Conservation (phyloP, 2,329 filamentous ascomycete species). For the Corniculantispora saksenae region DNA sequence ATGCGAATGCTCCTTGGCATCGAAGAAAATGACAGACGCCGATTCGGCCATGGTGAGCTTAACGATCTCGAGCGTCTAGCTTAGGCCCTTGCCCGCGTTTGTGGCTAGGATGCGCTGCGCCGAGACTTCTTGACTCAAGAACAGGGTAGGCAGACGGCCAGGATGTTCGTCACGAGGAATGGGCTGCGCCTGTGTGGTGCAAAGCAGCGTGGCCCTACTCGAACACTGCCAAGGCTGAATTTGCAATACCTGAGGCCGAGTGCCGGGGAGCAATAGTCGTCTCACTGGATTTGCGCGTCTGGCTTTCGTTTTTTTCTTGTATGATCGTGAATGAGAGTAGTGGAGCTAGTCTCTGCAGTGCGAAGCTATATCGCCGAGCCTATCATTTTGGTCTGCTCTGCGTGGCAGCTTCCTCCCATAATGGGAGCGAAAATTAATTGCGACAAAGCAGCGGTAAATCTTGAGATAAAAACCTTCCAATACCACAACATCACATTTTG, state of each 20-base stretch:
- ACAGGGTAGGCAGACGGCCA: not conserved
- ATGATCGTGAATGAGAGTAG: not conserved
- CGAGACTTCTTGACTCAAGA: not conserved
- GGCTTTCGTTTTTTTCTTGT: not conserved
- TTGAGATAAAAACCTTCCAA: not conserved
- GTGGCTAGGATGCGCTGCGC: not conserved
- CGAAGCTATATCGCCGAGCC: not conserved
- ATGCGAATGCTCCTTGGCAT: conserved; percentile 46
- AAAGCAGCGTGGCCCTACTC: not conserved
- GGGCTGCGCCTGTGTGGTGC: too few species aligned
- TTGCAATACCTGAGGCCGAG: not conserved
- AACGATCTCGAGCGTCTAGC: not conserved
- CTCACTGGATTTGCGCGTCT: not conserved
- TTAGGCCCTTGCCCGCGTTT: not conserved
- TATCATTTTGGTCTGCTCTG: not conserved
- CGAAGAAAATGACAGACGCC: conserved; percentile 45
- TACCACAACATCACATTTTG: too few species aligned
- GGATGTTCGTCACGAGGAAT: not conserved
- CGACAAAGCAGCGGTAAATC: too few species aligned
- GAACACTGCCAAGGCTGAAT: not conserved
- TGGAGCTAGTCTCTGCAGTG: not conserved
- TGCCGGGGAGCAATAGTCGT: not conserved
- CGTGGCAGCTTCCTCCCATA: not conserved
- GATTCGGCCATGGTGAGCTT: conserved; percentile 31
- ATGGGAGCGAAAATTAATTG: not conserved